Conservation (phyloP, 2,329 filamentous ascomycete species). For the Pyrenochaeta sp. region DNA sequence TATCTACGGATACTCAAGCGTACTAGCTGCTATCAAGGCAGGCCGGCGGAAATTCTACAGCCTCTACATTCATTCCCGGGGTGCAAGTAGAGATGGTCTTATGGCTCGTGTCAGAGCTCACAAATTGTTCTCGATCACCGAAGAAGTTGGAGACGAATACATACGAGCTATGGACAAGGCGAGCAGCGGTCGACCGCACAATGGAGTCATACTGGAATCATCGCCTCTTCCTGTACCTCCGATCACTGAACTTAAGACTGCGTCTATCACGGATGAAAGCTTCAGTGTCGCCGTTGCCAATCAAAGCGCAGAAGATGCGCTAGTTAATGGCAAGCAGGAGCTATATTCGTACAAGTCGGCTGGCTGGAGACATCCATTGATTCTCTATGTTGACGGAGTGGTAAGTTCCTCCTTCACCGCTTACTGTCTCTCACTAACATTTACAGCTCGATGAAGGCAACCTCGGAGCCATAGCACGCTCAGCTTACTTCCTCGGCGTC, state of each 20-base stretch:
- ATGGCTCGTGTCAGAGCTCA: slow-evolving; percentile 25
- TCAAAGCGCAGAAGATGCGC: slow-evolving; percentile 77
- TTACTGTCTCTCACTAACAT: slow-evolving; percentile 32
- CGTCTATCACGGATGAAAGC: slow-evolving; percentile 51
- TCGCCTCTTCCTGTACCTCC: slow-evolving; percentile 81
- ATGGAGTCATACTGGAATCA: slow-evolving; percentile 86
- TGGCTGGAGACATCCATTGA: slow-evolving; percentile 68
- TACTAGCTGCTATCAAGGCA: slow-evolving; percentile 78
- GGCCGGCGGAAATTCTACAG: slow-evolving; percentile 79
- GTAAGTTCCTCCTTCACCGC: slow-evolving; percentile 29
- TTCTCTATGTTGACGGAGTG: slow-evolving; percentile 78
- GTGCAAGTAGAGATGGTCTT: slow-evolving; percentile 28
- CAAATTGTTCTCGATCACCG: slow-evolving; percentile 38
- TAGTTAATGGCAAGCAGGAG: slow-evolving; percentile 72
- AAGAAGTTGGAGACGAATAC: slow-evolving; percentile 67
- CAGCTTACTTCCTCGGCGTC: slow-evolving; percentile 88
- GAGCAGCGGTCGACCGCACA: slow-evolving; percentile 83
- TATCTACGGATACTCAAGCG: slow-evolving; percentile 83
- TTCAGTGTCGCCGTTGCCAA: slow-evolving; percentile 59
- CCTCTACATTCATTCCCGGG: slow-evolving; percentile 70
- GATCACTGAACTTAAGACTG: slow-evolving; percentile 64
- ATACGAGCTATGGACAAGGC: slow-evolving; percentile 81
- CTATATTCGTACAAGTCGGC: slow-evolving; percentile 58
- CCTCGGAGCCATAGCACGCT: slow-evolving; percentile 86
- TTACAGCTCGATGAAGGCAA: slow-evolving; percentile 81